Base-by-base conservation (phyloP, 2,329 filamentous ascomycete species). In the Onygenales sp. region DNA sequence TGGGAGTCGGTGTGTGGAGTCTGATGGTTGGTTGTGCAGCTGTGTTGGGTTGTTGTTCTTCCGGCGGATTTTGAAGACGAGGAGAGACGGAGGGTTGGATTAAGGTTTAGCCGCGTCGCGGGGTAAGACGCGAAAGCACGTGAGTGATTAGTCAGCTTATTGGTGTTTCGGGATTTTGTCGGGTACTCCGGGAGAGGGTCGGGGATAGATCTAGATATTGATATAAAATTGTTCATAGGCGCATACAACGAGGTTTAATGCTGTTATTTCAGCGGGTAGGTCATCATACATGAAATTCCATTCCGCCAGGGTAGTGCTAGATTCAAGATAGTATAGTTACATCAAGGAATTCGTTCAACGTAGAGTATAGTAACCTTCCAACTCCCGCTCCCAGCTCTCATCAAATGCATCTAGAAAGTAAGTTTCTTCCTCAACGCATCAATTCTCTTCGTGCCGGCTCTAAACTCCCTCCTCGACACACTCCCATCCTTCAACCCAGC, bases 401-500 rank as follows among this genome's bases (percentile, higher is more conserved):
- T 27, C 21, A 27, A 4, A 27, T 27, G 3, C 21, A 27, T 27
- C 21, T 43, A 48, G 27, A 54, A 52, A 32, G 21, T 32, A 36
- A 60, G 42, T 43, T 54, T 60, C 42, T 51, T 55, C 10, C 57
- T 43, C 44, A 61, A 37, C 2, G 27, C 33, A 31, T 61, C 11
- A 7, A 63, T 62, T 33, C 59, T 54, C 40, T 55, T 32, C 2
- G 59, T 62, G 0, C 52, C 59, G 17, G 53, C 51, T 8, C 54
- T 51, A 36, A 63, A 64, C 4, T 42, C 33, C 5, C 50, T 33
- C 17, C 36, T 45, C 10, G 54, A 45, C 43, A 63, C 42, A 1
- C 49, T 49, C 1, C 60, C 59, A 51, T 56, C 53, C 9, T 56
- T n/a, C 55, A 66, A 36, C 6, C 58, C 62, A 21, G 52, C 36